Percentiles rank a stretch among this genome's conserved stretches.
Conservation (phyloP, 2,329 filamentous ascomycete genomes). For the Mollisia scopiformis region DNA sequence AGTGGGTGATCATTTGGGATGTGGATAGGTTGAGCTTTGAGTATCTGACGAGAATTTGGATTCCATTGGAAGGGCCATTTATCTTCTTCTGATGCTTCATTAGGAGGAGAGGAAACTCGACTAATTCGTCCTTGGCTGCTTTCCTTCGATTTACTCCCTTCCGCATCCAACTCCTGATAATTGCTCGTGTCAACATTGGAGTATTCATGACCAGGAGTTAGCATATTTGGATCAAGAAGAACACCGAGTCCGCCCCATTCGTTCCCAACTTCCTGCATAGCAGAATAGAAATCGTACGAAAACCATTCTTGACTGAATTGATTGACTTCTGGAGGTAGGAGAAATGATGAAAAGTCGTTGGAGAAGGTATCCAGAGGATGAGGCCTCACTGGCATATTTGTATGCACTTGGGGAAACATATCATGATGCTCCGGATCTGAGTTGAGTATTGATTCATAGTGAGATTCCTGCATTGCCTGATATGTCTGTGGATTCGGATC, state of each 20-base stretch:
- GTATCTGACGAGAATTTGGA: slow-evolving; percentile 17
- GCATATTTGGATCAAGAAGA: slow-evolving; percentile 9
- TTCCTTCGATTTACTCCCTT: not conserved
- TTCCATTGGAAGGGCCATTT: slow-evolving; percentile 31
- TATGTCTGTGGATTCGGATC: not conserved
- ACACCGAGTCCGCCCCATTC: slow-evolving; percentile 18
- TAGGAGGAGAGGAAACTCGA: slow-evolving; percentile 21
- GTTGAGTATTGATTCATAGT: too few species aligned
- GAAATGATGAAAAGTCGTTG: slow-evolving; percentile 27
- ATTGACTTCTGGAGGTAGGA: slow-evolving; percentile 24
- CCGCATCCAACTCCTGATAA: not conserved
- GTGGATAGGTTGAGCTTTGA: slow-evolving; percentile 21
- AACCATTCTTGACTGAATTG: slow-evolving; percentile 24
- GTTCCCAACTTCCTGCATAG: slow-evolving; percentile 29
- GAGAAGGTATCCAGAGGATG: not conserved
- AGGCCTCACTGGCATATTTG: not conserved
- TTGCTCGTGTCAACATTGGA: not conserved
- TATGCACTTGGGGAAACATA: not conserved
- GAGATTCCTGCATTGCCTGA: not conserved
- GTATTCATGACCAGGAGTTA: slow-evolving; percentile 6
- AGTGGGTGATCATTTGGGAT: slow-evolving; percentile 24
- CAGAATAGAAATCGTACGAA: slow-evolving; percentile 30
- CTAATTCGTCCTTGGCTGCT: slow-evolving; percentile 1
- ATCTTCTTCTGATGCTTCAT: slow-evolving; percentile 26
- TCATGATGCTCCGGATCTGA: not conserved